These are phyloP conservation scores for Diaporthe humulicola DNA, from an alignment of 2,329 filamentous ascomycete species.

Conservation along the genomic window DNA sequence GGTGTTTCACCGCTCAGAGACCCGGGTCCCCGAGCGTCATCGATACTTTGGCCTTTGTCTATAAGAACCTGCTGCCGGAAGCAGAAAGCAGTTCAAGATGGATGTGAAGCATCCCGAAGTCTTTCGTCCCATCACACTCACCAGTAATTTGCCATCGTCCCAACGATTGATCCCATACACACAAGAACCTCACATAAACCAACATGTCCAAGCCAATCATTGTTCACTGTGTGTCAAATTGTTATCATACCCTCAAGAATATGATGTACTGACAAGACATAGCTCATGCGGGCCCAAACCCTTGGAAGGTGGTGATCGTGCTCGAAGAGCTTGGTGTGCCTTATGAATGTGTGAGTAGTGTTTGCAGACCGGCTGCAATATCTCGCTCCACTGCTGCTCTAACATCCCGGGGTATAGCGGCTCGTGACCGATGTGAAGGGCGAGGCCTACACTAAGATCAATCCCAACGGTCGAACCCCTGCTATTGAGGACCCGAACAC, in stretches of 20 bases:
- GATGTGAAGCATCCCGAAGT: neutral
- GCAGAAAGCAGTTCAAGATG: neutral
- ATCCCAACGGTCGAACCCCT: conserved; percentile 37
- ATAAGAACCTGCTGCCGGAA: neutral
- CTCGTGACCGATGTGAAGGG: conserved; percentile 27
- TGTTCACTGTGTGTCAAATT: neutral
- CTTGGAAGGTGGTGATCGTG: conserved; percentile 49
- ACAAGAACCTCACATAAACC: neutral
- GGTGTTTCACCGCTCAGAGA: neutral
- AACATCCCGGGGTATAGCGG: neutral
- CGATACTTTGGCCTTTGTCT: neutral
- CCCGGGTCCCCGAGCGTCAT: neutral
- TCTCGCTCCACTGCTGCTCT: neutral
- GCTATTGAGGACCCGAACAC: conserved; percentile 55
- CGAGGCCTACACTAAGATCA: conserved; percentile 26
- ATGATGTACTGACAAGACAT: neutral
- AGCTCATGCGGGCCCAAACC: conserved; percentile 44
- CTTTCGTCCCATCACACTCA: neutral
- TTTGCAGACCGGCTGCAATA: neutral
- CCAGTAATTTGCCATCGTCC: neutral
- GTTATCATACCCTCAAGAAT: neutral
- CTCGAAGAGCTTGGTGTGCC: conserved; percentile 50
- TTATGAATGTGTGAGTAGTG: conserved; percentile 44
- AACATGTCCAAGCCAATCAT: conserved; percentile 24
- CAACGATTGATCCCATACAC: neutral